Percentiles rank a stretch among this genome's conserved stretches.
Conservation (phyloP, 306 rosid genomes). For the Dryas drummondii region DNA sequence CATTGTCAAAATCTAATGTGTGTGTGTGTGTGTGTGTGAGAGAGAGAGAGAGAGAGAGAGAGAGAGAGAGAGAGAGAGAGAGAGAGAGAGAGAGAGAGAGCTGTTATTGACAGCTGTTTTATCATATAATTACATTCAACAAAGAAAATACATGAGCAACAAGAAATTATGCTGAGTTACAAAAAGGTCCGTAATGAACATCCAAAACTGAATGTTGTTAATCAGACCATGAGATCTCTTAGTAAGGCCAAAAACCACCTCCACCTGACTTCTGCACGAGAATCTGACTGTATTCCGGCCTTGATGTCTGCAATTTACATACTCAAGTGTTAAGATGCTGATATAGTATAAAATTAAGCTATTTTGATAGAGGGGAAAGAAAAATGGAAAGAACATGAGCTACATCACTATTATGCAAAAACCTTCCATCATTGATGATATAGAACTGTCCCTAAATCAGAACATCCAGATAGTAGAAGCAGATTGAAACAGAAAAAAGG, state of each 20-base stretch:
- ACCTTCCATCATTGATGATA: background rate
- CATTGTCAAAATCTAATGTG: too few relatives aligned
- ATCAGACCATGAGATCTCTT: constrained; percentile 4
- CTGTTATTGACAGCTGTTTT: too few relatives aligned
- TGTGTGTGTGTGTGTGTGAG: too few relatives aligned
- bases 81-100: too few relatives aligned
- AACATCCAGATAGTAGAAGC: background rate
- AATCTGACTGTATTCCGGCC: constrained; percentile 88
- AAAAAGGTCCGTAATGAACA: too few relatives aligned
- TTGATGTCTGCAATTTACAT: constrained; percentile 66
- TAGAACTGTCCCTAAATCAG: background rate
- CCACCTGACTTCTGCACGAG: constrained; percentile 78
- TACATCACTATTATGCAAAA: background rate
- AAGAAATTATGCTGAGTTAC: too few relatives aligned
- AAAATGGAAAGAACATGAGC: background rate
- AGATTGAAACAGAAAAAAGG: background rate
- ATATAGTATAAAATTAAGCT: background rate
- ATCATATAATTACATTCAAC: too few relatives aligned
- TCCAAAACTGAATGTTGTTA: too few relatives aligned
- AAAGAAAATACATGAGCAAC: too few relatives aligned
- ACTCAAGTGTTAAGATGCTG: background rate
- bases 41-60: too few relatives aligned
- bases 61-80: too few relatives aligned
- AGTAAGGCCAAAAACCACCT: constrained; percentile 55
- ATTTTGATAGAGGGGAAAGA: background rate